Evolutionary conservation across 2,329 filamentous ascomycete genomes (phyloP), one percentile per base, ranked within the genome.

Genomic region (Metarhizium brunneum): DNA sequence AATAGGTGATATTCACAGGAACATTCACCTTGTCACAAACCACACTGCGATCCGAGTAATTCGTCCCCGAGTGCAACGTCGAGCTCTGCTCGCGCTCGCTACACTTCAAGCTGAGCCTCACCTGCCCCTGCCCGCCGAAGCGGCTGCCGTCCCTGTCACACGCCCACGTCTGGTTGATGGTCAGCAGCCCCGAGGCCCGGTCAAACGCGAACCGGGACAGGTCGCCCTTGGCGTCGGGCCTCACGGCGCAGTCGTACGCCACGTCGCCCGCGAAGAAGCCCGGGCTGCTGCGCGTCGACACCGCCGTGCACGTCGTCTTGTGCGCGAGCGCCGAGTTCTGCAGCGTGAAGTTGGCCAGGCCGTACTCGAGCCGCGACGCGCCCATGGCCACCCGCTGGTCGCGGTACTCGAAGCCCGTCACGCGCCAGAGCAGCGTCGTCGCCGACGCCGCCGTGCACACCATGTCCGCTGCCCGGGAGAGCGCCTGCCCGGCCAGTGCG

Each of bases 141-240:
- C 35, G 42, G 52, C 52, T 54, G 16, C 52, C 52, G 35, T 54
- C 52, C 45, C 20, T 11, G 7, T 48, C 43, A n/a, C 52, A 54
- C 43, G 16, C 52, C 52, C 52, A 54, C 32, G 32, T 36, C 52
- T 54, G 52, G 18, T 54, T 40, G 35, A 54, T 48, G 13, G 11
- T 11, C 32, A 54, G 32, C 45, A 54, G 3, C 10, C 52, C 43
- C 18, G 30, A n/a, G 5, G 7, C 18, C 30, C 20, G 43, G 18
- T 48, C 45, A 49, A 54, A 54, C 43, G 45, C 25, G 45, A 54
- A 54, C 18, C 52, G 36, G 16, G 52, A 48, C 30, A 13, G 1
- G 25, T 54, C 52, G 30, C 30, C 30, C 6, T 4, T 10, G 0
- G 4, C 51, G 11, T 40, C 52, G 29, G 51, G 0, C 30, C 43